Base-by-base conservation (phyloP, 2,329 filamentous ascomycete species). In the Calonectria montana region DNA sequence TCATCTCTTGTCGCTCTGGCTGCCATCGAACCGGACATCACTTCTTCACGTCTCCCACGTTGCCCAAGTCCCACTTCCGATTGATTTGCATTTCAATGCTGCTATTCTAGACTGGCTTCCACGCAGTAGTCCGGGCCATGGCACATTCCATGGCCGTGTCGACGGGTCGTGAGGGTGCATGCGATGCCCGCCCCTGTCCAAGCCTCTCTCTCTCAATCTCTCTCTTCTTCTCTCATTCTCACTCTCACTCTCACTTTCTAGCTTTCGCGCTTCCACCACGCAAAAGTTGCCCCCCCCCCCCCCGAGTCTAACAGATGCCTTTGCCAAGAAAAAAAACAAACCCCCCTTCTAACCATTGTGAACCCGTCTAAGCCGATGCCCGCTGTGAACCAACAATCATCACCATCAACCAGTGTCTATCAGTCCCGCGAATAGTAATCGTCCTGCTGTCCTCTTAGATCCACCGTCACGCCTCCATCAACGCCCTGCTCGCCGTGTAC, bases 401-500 rank as follows among this genome's bases (percentile, higher is more conserved):
- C 53, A 39, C 25, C 31, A 21, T 18, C 53, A 13, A 7, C 2
- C 37, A 27, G 48, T 53, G 8, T 57, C 21, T 31, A 16, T 75
- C 50, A 79, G 23, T 77, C 77, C 61, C 78, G 78, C 23, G 78
- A 72, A 80, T 90, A 90, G 75, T 90, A 90, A 6, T 84, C 84
- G n/a, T 88, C 84, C 77, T 88, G 87, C 79, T 85, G 82, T 73
- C 82, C 78, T 25, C 78, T 77, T 69, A 80, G 83, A 37, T 83
- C 82, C 45, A 78, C 73, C 16, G 79, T 66, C 12, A 89, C 83
- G 8, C 81, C 83, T 13, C 82, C 83, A 4, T 79, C 70, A 10
- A 83, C 78, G 13, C 86, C 87, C 27, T 81, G 80, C 66, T 88
- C 86, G 10, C 88, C 87, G 16, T 87, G 82, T 9, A 88, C 81